A percentile compares a stretch with the other conserved stretches of the same genome.
Evolutionary conservation across 139 green algal species (phyloP).

Genomic region (Volvox reticuliferus): DNA sequence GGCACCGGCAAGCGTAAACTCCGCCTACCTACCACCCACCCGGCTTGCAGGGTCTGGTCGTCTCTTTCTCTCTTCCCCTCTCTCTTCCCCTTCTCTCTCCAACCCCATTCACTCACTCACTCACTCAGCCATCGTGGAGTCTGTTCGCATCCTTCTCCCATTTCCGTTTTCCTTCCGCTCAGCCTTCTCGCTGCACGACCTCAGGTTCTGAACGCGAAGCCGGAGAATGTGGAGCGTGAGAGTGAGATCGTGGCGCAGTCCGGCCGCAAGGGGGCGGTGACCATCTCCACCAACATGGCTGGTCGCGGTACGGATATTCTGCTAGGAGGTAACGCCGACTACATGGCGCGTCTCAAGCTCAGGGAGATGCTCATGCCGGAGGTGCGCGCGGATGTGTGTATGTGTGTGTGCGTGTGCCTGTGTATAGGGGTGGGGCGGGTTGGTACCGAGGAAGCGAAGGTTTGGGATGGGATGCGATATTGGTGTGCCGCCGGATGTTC

Average conservation of each 20-base stretch:
- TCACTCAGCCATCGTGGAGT: too few relatives aligned
- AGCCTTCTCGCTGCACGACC: background rate
- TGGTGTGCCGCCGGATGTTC: too few relatives aligned
- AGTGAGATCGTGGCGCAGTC: constrained; percentile 96
- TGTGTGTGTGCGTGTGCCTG: background rate
- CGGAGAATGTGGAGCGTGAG: constrained; percentile 98
- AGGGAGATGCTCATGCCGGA: constrained; percentile 93
- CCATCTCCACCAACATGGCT: constrained; percentile 99
- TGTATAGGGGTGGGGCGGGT: background rate
- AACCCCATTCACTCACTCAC: too few relatives aligned
- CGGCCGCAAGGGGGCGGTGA: constrained; percentile 88
- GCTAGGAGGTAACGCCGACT: constrained; percentile 83
- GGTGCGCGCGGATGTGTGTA: constrained; percentile 41
- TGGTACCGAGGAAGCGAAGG: background rate
- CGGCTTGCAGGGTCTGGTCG: too few relatives aligned
- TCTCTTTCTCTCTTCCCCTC: too few relatives aligned
- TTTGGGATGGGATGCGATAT: too few relatives aligned
- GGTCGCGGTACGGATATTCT: constrained; percentile 98
- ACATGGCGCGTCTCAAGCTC: constrained; percentile 92
- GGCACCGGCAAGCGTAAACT: too few relatives aligned
- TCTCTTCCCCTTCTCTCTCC: too few relatives aligned
- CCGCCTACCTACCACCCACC: too few relatives aligned
- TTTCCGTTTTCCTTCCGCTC: background rate
- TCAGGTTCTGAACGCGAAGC: constrained; percentile 98
- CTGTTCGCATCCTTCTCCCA: background rate